Percentiles rank a stretch among this genome's conserved stretches.
Evolutionary conservation across 1,139 yeast genomes (phyloP).

Genomic region (Pneumocystis canis): DNA sequence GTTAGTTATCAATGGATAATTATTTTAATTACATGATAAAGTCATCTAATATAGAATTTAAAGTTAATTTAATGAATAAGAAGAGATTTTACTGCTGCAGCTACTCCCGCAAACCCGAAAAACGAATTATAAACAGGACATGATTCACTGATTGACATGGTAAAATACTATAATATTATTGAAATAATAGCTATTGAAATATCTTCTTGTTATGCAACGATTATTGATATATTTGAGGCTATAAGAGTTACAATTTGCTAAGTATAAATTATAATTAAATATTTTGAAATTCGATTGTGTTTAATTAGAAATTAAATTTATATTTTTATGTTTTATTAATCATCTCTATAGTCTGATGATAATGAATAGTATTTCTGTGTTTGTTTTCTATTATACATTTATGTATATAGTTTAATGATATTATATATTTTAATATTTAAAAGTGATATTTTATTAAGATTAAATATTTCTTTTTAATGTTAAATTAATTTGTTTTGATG

Average conservation of each 20-base stretch:
- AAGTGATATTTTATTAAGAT: too few species aligned
- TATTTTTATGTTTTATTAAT: not conserved
- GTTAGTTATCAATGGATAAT: not conserved
- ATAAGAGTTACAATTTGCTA: not conserved
- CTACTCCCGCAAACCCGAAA: conserved; percentile 67
- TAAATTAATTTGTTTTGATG: too few species aligned
- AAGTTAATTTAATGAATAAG: not conserved
- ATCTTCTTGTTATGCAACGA: not conserved
- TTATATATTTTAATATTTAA: too few species aligned
- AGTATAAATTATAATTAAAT: not conserved
- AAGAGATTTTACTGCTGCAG: conserved; percentile 10
- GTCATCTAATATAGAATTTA: conserved; percentile 4
- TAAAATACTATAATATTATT: not conserved
- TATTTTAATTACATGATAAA: conserved; percentile 4
- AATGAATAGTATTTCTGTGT: not conserved
- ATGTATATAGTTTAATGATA: not conserved
- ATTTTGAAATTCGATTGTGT: not conserved
- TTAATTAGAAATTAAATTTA: not conserved
- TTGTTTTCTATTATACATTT: too few species aligned
- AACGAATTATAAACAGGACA: conserved; percentile 63
- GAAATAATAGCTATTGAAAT: not conserved
- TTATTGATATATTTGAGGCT: not conserved
- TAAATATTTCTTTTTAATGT: not conserved
- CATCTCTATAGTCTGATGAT: not conserved
- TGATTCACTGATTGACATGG: conserved; percentile 1